Percentiles rank a stretch among this genome's conserved stretches.
Evolutionary conservation across 768 basidiomycete species (phyloP).

Genomic region (Wakefieldia striispora): DNA sequence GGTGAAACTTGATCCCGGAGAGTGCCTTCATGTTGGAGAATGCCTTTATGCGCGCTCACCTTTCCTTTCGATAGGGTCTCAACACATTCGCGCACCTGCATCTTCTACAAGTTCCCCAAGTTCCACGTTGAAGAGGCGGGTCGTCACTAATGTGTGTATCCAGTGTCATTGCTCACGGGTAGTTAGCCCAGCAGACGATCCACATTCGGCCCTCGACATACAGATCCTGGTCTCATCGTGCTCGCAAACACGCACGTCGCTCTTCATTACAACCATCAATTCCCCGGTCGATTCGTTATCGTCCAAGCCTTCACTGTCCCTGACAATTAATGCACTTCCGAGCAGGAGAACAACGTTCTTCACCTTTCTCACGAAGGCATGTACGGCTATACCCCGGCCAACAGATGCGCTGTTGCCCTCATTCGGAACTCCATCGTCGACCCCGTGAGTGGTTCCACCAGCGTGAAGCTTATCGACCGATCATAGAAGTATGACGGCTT

Average conservation of each 20-base stretch:
- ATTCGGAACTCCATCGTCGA: not conserved
- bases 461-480: not conserved
- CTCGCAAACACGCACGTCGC: not conserved
- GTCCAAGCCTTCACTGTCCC: not conserved
- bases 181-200: not conserved
- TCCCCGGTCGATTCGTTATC: not conserved
- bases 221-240: not conserved
- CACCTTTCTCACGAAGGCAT: not conserved
- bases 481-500: not conserved
- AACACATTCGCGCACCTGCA: no score
- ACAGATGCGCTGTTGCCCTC: no score
- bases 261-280: no score
- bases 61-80: not conserved
- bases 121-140: not conserved
- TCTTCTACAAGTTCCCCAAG: not conserved
- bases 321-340: not conserved
- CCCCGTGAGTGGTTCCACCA: not conserved
- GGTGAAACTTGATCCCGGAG: no score
- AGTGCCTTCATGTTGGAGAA: no score
- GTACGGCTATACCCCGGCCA: rapidly evolving
- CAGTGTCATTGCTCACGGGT: not conserved
- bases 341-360: not conserved
- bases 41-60: not conserved
- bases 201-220: no score
- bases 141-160: no score